Evolutionary conservation across 2,329 filamentous ascomycete species (phyloP).

Genomic region (Colletotrichum limetticola): DNA sequence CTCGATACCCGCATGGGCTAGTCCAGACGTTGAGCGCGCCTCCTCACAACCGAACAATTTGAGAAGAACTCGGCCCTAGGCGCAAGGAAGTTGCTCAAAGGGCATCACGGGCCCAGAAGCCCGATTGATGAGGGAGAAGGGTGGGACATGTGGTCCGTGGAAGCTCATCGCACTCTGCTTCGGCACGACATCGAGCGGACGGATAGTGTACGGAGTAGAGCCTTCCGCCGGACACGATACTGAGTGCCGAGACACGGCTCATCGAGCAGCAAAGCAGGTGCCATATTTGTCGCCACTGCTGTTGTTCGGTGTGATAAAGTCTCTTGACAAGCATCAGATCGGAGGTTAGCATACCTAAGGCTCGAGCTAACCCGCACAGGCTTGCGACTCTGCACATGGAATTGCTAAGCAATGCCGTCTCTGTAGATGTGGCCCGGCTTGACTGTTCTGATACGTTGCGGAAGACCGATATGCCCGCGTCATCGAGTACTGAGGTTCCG

Average conservation of each 20-base stretch:
- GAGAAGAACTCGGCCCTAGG: constrained; percentile 18
- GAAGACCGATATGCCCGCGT: constrained; percentile 13
- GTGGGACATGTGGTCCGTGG: neutral
- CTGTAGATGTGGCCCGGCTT: neutral
- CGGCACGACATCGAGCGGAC: neutral
- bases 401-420: neutral
- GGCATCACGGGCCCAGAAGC: neutral
- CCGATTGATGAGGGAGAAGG: neutral
- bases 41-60: constrained; percentile 16
- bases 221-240: neutral
- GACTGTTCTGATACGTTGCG: constrained; percentile 10
- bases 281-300: neutral
- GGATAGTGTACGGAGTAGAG: neutral
- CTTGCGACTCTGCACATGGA: neutral
- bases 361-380: neutral
- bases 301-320: neutral
- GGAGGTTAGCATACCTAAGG: neutral
- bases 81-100: constrained; percentile 26
- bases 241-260: constrained; percentile 9
- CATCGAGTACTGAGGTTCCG: constrained; percentile 2
- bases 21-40: constrained; percentile 1
- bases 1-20: constrained; percentile 9
- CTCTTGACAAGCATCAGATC: neutral
- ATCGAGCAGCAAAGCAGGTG: neutral
- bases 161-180: neutral